Base-by-base conservation (phyloP, 2,329 filamentous ascomycete species). In the Pseudogymnoascus destructans region DNA sequence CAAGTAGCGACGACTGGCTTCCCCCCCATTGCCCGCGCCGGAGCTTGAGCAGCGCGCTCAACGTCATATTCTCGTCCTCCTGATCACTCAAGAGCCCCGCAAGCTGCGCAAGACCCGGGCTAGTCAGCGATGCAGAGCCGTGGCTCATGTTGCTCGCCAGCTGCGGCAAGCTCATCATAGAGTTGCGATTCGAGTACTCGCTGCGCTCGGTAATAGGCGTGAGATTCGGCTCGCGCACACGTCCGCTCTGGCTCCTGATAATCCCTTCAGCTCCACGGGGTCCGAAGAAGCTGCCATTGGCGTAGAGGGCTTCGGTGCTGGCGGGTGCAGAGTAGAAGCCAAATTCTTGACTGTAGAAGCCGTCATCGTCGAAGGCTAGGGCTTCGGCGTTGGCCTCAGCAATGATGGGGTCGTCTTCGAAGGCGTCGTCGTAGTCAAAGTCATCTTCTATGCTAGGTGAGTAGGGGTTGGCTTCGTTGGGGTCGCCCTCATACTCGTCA, bases 181-280 rank as follows among this genome's bases (percentile, higher is more conserved):
- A 95, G 69, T 96, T 97, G 46, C 93, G 83, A 60, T 95, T 95
- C 40, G 89, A 95, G 75, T 95, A 96, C 71, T 98, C 93, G 60
- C 89, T 95, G 10, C 91, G 82, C 70, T 97, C 93, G 0, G 92
- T 97, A 65, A 98, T 97, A 5, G 93, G 93, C 1, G 93, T 97
- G 54, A 98, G 74, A 66, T 93, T 96, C 1, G 93, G 92, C 69
- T 96, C 92, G 38, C 86, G 82, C 57, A 84, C 77, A 11, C 84
- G 82, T 17, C 88, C 90, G 63, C 87, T 93, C 58, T 82, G 82
- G 62, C 78, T 85, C 33, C 89, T 81, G 57, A 73, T 73, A 38
- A 4, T 58, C 2, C 76, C 76, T 59, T 84, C 79, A 13, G 85
- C 72, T 2, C 85, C 85, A 17, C 85, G 82, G 0, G 87, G 82